These are phyloP conservation scores for Oxytropis ochrocephala DNA, from an alignment of 306 rosid genomes.

Conservation along the genomic window DNA sequence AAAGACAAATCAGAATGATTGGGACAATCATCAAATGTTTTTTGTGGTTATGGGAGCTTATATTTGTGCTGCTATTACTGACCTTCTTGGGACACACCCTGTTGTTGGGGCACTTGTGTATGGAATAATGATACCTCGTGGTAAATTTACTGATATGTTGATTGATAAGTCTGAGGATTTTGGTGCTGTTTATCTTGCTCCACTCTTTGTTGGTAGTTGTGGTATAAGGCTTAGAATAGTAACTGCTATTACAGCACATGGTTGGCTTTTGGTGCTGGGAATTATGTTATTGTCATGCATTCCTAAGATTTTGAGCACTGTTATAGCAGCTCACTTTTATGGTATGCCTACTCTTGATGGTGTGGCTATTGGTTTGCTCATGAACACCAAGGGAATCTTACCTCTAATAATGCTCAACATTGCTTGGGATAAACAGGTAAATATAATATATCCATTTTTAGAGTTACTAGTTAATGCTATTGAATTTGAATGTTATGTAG, in stretches of 20 bases:
- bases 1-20: slow-evolving; percentile 5
- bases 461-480: neutral
- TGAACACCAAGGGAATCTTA: slow-evolving; percentile 44
- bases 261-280: neutral
- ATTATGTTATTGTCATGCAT: slow-evolving; percentile 3
- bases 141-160: slow-evolving; percentile 25
- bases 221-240: slow-evolving; percentile 13
- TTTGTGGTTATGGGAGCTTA: slow-evolving; percentile 25
- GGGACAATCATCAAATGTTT: slow-evolving; percentile 17
- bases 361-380: slow-evolving; percentile 31
- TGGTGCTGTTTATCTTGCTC: slow-evolving; percentile 16
- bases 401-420: slow-evolving; percentile 22
- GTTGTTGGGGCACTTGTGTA: slow-evolving; percentile 38
- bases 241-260: neutral
- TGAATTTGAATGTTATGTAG: neutral
- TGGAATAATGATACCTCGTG: slow-evolving; percentile 37
- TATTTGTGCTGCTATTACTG: slow-evolving; percentile 21
- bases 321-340: neutral
- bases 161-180: slow-evolving; percentile 31
- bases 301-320: slow-evolving; percentile 32
- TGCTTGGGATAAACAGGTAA: slow-evolving; percentile 36
- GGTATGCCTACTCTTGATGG: slow-evolving; percentile 28
- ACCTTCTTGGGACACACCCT: slow-evolving; percentile 34
- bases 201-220: slow-evolving; percentile 27
- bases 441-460: neutral